Conservation (phyloP, 306 rosid species). For the Ammopiptanthus mongolicus region DNA sequence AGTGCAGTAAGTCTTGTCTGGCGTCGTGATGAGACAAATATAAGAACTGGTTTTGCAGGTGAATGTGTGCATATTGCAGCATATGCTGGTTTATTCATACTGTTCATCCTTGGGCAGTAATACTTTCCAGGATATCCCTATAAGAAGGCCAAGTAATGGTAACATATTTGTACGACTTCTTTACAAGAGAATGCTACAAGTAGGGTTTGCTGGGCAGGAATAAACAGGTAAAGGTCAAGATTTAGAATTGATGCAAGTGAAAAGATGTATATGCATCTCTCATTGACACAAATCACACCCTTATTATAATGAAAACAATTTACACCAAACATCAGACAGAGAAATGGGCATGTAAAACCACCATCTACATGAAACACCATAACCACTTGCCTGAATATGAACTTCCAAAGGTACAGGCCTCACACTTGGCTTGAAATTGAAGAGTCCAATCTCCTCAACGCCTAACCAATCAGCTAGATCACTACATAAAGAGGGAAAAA, state of each 20-base stretch:
- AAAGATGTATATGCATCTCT: background rate
- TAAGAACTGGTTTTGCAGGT: slow-evolving; percentile 92
- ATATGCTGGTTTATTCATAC: slow-evolving; percentile 96
- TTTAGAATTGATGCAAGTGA: background rate
- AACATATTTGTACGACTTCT: background rate
- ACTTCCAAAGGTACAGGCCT: slow-evolving; percentile 97
- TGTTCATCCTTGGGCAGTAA: slow-evolving; percentile 97
- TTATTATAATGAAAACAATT: background rate
- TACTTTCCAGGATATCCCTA: slow-evolving; percentile 98
- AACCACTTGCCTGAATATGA: slow-evolving; percentile 88
- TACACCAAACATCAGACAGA: background rate
- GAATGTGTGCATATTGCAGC: slow-evolving; percentile 99
- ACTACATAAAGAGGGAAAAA: slow-evolving; percentile 38
- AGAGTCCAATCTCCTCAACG: slow-evolving; percentile 87
- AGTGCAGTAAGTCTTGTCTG: slow-evolving; percentile 96
- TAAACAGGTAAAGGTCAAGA: background rate
- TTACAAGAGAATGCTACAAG: background rate
- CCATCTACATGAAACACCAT: slow-evolving; percentile 11
- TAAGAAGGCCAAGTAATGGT: background rate
- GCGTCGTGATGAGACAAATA: slow-evolving; percentile 95
- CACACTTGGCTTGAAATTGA: slow-evolving; percentile 98
- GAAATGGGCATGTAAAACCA: background rate
- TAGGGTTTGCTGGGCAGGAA: background rate
- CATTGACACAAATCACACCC: background rate
- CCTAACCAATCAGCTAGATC: slow-evolving; percentile 99